phyloP scores from a whole-genome alignment of 73 alveolate species.

The Tetrahymena elliotti region DNA sequence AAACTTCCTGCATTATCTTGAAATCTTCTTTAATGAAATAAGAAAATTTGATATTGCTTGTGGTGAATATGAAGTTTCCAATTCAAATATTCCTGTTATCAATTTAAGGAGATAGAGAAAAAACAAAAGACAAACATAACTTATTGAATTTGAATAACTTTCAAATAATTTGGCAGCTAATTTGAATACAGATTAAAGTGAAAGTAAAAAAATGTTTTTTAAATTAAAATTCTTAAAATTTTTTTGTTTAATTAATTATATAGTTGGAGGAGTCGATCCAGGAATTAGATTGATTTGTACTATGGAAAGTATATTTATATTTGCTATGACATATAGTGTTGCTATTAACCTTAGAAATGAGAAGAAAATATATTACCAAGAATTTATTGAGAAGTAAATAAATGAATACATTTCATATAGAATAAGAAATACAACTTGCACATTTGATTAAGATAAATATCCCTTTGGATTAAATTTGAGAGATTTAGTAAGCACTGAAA shows the following conservation, averaged over 20 bases:
- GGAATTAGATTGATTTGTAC: neutral
- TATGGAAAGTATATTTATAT: neutral
- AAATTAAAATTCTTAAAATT: neutral
- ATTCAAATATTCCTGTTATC: neutral
- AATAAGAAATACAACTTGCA: neutral
- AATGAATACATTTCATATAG: neutral
- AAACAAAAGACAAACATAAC: neutral
- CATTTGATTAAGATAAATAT: neutral
- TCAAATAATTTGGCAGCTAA: neutral
- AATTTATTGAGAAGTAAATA: neutral
- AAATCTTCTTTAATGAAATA: neutral
- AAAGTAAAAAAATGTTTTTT: neutral
- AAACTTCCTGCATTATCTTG: neutral
- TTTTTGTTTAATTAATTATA: neutral
- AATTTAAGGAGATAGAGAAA: neutral
- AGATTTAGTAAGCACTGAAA: neutral
- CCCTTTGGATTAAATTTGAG: neutral
- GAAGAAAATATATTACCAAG: neutral
- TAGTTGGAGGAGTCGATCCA: neutral
- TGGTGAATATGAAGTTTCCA: neutral
- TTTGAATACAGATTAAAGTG: neutral
- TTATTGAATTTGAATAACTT: neutral
- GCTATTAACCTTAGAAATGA: neutral
- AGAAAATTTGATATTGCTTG: neutral
- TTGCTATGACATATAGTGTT: neutral